These are phyloP conservation scores for Colletotrichum simmondsii DNA, from an alignment of 2,329 filamentous ascomycete genomes.

Conservation along the genomic window DNA sequence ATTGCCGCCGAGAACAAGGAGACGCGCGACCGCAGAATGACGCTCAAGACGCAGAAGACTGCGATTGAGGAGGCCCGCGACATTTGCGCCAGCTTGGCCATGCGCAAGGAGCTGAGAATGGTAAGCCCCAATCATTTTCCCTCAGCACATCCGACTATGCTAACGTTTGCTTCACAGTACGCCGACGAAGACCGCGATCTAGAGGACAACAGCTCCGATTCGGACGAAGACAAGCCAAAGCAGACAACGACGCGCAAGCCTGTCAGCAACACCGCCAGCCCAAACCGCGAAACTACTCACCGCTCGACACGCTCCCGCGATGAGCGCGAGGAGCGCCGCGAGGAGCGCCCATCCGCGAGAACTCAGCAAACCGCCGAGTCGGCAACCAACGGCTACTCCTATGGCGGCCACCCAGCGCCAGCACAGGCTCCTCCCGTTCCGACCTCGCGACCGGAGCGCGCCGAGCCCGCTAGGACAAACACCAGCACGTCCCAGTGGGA, in stretches of 20 bases:
- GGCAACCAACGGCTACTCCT: slow-evolving; percentile 15
- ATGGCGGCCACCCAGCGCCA: slow-evolving; percentile 5
- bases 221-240: slow-evolving; percentile 37
- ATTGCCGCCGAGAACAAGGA: slow-evolving; percentile 66
- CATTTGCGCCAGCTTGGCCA: slow-evolving; percentile 61
- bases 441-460: neutral
- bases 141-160: neutral
- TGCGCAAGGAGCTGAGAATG: slow-evolving; percentile 61
- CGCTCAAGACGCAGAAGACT: slow-evolving; percentile 59
- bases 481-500: slow-evolving; percentile 28
- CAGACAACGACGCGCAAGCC: slow-evolving; percentile 24
- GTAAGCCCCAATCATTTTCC: slow-evolving; percentile 3
- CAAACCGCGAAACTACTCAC: slow-evolving; percentile 7
- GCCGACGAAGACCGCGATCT: slow-evolving; percentile 41
- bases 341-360: slow-evolving; percentile 3
- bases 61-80: slow-evolving; percentile 62
- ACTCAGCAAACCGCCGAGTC: slow-evolving; percentile 1
- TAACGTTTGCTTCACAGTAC: slow-evolving; percentile 33
- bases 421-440: neutral
- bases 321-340: slow-evolving; percentile 18
- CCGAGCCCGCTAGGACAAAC: slow-evolving; percentile 26
- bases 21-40: slow-evolving; percentile 59
- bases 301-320: slow-evolving; percentile 23
- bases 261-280: slow-evolving; percentile 14
- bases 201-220: slow-evolving; percentile 41